Conservation (phyloP, 1,139 yeast species). For the Geotrichum europaeum region DNA sequence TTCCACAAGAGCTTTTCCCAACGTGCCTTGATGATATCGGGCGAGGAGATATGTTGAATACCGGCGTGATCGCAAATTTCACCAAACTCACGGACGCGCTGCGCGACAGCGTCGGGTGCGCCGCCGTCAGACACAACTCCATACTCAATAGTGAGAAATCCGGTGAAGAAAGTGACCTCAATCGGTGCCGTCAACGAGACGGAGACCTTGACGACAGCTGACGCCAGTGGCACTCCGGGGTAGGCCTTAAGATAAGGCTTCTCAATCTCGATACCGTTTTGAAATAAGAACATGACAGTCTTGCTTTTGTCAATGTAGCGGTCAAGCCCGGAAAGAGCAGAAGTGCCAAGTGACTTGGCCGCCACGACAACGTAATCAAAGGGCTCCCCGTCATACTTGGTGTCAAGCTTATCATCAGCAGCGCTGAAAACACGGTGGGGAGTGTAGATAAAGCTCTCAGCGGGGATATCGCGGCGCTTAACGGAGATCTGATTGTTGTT, state of each 20-base stretch:
- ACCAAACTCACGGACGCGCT: slow-evolving; percentile 10
- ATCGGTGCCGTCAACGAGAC: slow-evolving; percentile 17
- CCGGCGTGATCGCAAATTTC: slow-evolving; percentile 17
- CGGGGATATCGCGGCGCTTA: slow-evolving; percentile 5
- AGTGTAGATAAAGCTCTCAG: background rate
- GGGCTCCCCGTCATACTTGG: slow-evolving; percentile 17
- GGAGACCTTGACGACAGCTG: slow-evolving; percentile 23
- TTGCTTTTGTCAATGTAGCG: slow-evolving; percentile 18
- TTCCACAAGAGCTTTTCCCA: slow-evolving; percentile 28
- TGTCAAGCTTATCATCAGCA: slow-evolving; percentile 6
- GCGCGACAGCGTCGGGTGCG: slow-evolving; percentile 1
- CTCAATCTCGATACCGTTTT: slow-evolving; percentile 27
- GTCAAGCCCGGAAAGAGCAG: slow-evolving; percentile 20
- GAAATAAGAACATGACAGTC: slow-evolving; percentile 22
- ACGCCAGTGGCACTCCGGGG: slow-evolving; percentile 21
- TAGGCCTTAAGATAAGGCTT: slow-evolving; percentile 21
- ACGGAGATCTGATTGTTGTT: slow-evolving; percentile 16
- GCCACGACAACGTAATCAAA: slow-evolving; percentile 24
- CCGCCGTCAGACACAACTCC: slow-evolving; percentile 19
- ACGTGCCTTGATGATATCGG: slow-evolving; percentile 19
- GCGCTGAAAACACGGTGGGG: slow-evolving; percentile 16
- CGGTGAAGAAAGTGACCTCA: slow-evolving; percentile 16
- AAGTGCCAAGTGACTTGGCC: slow-evolving; percentile 20
- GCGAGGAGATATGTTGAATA: slow-evolving; percentile 7
- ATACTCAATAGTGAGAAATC: slow-evolving; percentile 12